These are phyloP conservation scores for Zymoseptoria crescenta DNA, from an alignment of 2,329 filamentous ascomycete species.

Conservation along the genomic window DNA sequence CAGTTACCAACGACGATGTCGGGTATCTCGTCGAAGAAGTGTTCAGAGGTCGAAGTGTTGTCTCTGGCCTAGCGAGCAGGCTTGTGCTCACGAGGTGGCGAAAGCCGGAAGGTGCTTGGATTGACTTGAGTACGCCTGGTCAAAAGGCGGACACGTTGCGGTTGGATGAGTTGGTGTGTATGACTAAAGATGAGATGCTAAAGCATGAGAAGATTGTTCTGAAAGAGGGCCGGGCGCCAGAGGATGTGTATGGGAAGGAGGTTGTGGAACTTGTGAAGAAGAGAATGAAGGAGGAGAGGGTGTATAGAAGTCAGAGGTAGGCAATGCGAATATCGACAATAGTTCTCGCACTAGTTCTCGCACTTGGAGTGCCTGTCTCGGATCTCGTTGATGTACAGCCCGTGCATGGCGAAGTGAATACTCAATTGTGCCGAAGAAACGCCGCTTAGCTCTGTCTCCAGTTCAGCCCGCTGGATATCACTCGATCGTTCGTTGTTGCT, in stretches of 20 bases:
- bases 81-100: conserved; percentile 76
- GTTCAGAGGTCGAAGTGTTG: conserved; percentile 70
- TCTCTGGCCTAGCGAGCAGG: conserved; percentile 74
- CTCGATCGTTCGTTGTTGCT: too few relatives aligned
- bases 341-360: too few relatives aligned
- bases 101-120: conserved; percentile 50
- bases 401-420: not conserved
- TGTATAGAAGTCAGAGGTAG: conserved; percentile 11
- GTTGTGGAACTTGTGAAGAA: conserved; percentile 60
- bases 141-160: conserved; percentile 68
- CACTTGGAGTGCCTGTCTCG: too few relatives aligned
- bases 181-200: conserved; percentile 85
- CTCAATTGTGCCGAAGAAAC: not conserved
- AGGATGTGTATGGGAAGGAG: conserved; percentile 65
- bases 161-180: conserved; percentile 68
- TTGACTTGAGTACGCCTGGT: conserved; percentile 59
- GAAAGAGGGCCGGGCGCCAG: conserved; percentile 55
- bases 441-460: too few relatives aligned
- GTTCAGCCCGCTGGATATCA: too few relatives aligned
- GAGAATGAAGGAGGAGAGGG: conserved; percentile 56
- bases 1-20: conserved; percentile 70
- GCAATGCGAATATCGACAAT: too few relatives aligned
- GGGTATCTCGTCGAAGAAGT: conserved; percentile 87
- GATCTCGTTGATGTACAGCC: too few relatives aligned
- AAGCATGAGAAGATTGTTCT: conserved; percentile 75